phyloP scores from a whole-genome alignment of 257 asterid genomes.

The Dorcoceras hygrometricum region DNA sequence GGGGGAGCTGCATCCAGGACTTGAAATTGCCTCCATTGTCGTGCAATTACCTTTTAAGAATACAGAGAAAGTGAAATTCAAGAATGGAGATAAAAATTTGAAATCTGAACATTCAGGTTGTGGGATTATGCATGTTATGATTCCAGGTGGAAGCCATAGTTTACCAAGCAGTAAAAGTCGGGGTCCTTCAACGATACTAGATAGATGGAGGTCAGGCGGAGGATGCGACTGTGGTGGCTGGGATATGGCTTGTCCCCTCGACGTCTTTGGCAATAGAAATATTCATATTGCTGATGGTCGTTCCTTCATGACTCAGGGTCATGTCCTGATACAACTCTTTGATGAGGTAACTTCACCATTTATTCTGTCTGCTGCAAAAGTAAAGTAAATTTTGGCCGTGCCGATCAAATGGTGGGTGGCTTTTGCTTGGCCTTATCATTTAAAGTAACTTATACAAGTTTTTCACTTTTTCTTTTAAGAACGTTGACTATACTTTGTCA shows the following conservation, averaged over 20 bases:
- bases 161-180: conserved; percentile 52
- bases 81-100: conserved; percentile 37
- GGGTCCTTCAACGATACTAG: conserved; percentile 72
- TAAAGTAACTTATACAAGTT: too few relatives aligned
- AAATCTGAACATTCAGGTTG: conserved; percentile 18
- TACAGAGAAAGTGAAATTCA: conserved; percentile 60
- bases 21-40: conserved; percentile 66
- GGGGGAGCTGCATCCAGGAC: conserved; percentile 52
- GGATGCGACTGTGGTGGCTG: conserved; percentile 98
- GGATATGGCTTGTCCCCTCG: conserved; percentile 92
- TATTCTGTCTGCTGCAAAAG: neutral
- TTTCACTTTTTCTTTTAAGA: too few relatives aligned
- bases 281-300: conserved; percentile 37
- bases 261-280: conserved; percentile 45
- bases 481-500: too few relatives aligned
- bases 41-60: conserved; percentile 66
- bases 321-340: neutral
- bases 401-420: neutral
- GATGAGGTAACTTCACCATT: too few relatives aligned
- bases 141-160: conserved; percentile 81
- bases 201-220: conserved; percentile 92
- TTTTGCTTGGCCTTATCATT: too few relatives aligned
- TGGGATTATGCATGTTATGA: conserved; percentile 62
- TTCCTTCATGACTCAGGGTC: conserved; percentile 23
- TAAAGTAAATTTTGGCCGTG: neutral